phyloP scores from a whole-genome alignment of 345 rosid species.

The Lumnitzera racemosa region DNA sequence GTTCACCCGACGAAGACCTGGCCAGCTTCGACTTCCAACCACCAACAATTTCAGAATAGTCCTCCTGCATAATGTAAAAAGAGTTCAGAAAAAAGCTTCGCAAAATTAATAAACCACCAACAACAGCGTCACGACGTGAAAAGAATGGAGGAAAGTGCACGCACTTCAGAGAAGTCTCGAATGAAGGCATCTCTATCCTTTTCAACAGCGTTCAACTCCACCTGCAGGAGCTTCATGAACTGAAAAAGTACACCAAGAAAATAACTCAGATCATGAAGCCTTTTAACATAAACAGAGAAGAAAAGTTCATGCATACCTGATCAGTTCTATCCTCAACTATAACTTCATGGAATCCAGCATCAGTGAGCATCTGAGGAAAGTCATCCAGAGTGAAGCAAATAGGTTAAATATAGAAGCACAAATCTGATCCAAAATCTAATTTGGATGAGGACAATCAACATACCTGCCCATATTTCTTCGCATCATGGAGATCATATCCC shows the following conservation, averaged over 20 bases:
- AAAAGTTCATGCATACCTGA: constrained; percentile 36
- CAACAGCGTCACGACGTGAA: neutral
- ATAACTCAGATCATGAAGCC: neutral
- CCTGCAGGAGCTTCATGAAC: constrained; percentile 67
- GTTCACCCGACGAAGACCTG: constrained; percentile 35
- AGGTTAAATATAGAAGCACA: neutral
- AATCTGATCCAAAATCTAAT: neutral
- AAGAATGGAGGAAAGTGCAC: constrained; percentile 6
- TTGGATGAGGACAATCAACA: neutral
- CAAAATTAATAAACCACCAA: neutral
- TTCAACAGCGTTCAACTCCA: constrained; percentile 58
- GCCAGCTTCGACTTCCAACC: constrained; percentile 48
- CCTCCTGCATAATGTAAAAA: constrained; percentile 39
- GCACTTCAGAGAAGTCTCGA: constrained; percentile 68
- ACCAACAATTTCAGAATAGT: constrained; percentile 47
- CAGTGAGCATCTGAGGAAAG: constrained; percentile 16
- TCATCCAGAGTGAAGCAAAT: neutral
- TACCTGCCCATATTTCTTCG: constrained; percentile 82
- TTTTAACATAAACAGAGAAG: neutral
- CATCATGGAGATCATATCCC: constrained; percentile 91
- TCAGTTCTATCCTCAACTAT: constrained; percentile 75
- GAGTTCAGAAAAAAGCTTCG: neutral
- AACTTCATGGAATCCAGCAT: constrained; percentile 80
- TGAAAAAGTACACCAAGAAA: constrained; percentile 22
- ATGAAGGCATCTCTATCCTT: constrained; percentile 68